Conservation (phyloP, 2,329 filamentous ascomycete species). For the Myriosclerotinia curreyana region DNA sequence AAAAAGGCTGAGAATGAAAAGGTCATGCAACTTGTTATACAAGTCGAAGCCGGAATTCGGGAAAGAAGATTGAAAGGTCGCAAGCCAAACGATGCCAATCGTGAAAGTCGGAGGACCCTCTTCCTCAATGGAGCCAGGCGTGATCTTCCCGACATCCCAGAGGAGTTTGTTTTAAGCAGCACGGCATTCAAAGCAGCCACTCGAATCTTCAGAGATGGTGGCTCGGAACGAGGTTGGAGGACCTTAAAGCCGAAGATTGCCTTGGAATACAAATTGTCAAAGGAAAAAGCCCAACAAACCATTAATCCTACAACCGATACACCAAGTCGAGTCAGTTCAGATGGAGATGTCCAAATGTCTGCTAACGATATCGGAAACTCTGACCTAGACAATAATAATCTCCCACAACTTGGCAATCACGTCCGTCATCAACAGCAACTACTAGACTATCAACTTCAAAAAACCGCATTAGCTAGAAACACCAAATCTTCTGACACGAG, state of each 20-base stretch:
- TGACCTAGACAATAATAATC: neutral
- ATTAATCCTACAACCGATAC: neutral
- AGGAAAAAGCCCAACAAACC: neutral
- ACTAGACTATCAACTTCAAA: neutral
- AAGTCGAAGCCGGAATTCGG: slow-evolving; percentile 34
- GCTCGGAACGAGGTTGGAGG: slow-evolving; percentile 38
- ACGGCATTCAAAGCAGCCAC: slow-evolving; percentile 36
- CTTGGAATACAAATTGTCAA: slow-evolving; percentile 28
- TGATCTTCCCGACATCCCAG: slow-evolving; percentile 34
- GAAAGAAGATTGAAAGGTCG: slow-evolving; percentile 30
- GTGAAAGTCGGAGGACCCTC: slow-evolving; percentile 32
- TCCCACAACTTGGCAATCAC: too few species aligned
- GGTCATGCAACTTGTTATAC: slow-evolving; percentile 35
- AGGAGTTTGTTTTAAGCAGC: slow-evolving; percentile 31
- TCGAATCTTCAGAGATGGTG: slow-evolving; percentile 36
- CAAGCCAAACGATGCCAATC: slow-evolving; percentile 32
- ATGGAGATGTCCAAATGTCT: neutral
- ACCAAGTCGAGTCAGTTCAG: neutral
- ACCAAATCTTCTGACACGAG: neutral
- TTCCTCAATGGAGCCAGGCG: slow-evolving; percentile 33
- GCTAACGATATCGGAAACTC: neutral
- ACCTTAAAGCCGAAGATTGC: slow-evolving; percentile 38
- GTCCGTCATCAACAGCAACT: slow-evolving; percentile 2
- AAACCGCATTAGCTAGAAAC: neutral
- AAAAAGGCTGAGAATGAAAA: slow-evolving; percentile 34